These are phyloP conservation scores for Fusarium xyrophilum DNA, from an alignment of 2,329 filamentous ascomycete species.

Conservation along the genomic window DNA sequence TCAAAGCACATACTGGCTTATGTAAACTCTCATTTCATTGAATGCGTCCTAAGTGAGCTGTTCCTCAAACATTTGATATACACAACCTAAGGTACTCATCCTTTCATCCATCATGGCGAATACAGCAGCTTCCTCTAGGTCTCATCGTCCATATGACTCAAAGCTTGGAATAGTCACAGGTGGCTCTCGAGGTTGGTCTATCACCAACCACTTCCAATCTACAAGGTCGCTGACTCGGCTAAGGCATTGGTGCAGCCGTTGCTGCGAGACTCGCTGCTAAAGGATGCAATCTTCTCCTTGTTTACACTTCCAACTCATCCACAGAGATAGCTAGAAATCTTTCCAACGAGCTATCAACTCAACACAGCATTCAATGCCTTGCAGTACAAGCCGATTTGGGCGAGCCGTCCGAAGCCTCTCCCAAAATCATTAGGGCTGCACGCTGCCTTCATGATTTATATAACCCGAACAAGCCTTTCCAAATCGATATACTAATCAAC, in stretches of 20 bases:
- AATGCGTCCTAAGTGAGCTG: neutral
- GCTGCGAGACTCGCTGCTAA: conserved; percentile 65
- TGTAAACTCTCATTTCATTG: neutral
- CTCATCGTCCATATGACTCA: conserved; percentile 40
- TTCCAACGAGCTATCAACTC: conserved; percentile 53
- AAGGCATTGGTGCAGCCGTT: conserved; percentile 68
- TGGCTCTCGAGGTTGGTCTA: conserved; percentile 44
- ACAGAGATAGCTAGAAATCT: conserved; percentile 55
- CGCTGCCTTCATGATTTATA: conserved; percentile 39
- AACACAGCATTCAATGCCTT: conserved; percentile 49
- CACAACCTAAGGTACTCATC: neutral
- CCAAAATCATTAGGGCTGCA: conserved; percentile 44
- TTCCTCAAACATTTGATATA: neutral
- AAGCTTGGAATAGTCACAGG: conserved; percentile 48
- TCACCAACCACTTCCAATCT: neutral
- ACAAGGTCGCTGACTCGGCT: conserved; percentile 1
- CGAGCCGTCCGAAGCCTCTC: conserved; percentile 35
- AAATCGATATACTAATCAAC: conserved; percentile 84
- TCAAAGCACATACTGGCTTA: neutral
- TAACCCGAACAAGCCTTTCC: conserved; percentile 35
- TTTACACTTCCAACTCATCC: conserved; percentile 65
- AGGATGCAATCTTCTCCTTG: conserved; percentile 65
- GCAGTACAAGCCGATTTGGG: conserved; percentile 44
- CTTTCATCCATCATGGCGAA: conserved; percentile 29
- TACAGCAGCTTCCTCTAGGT: conserved; percentile 1